Evolutionary conservation across 352 stramenopile species (phyloP), one percentile per base, ranked within the genome.

Genomic region (Pythium aquatile): DNA sequence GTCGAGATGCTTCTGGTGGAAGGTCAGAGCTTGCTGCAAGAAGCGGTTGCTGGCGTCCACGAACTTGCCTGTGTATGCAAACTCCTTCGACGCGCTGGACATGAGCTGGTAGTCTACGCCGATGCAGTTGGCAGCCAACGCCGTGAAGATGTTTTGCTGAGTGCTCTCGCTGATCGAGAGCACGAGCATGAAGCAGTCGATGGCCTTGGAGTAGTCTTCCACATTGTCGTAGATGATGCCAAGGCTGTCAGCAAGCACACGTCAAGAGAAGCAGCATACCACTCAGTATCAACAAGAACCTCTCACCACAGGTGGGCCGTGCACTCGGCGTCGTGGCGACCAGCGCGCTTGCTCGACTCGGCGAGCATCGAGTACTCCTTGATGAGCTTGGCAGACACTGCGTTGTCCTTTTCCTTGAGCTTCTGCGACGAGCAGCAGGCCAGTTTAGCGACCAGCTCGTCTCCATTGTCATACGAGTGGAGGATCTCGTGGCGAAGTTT

Each of bases 211-310:
- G 54, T 91, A 94, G 32, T 96, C 85, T 42, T 91, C 79, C 26
- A 93, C 79, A 42, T 96, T 96, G 75, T 97, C 89, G 61, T 96
- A 79, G 35, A 91, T 83, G 55, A 97, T 91, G 0, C 86, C 89
- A 13, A 95, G 79, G 53, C 66, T 72, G 42, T 10, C 26, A 5
- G 11, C 20, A 39, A 24, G 8, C 32, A 35, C 32, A 5, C 32
- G 32, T 35, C 32, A 35, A 35, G 32, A 35, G 32, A 9, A 35
- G 32, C 32, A 9, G 5, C 8, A 35, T 9, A 35, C 32, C 20
- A 24, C 20, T 24, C 20, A 24, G 20, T 24, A 24, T 24, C 20
- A 24, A 24, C 20, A 24, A 24, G 20, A 24, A 24, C 20, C 20
- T 24, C 68, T 47, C 76, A 93, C 83, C 83, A 94, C 37, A 95